phyloP scores from a whole-genome alignment of 78 protist species.

The Planoprotostelium fungivorum region DNA sequence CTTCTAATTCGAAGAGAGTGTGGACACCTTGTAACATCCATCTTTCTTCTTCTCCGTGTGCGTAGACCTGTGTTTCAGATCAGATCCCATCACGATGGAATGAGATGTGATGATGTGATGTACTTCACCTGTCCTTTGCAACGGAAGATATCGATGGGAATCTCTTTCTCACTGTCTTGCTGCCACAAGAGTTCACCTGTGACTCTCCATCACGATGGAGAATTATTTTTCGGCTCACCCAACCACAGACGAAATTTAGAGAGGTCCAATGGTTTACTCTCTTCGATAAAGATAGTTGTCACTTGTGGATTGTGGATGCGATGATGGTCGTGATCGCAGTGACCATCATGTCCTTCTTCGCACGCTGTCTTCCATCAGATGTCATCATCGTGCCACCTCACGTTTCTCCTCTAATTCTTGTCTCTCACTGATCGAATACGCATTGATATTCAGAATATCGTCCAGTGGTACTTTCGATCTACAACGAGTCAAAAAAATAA shows the following conservation, averaged over 20 bases:
- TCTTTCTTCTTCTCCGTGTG: background rate
- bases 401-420: background rate
- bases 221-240: too few relatives aligned
- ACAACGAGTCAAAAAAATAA: too few relatives aligned
- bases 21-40: background rate
- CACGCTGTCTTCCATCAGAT: too few relatives aligned
- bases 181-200: background rate
- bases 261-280: background rate
- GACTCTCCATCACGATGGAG: too few relatives aligned
- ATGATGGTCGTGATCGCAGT: background rate
- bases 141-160: background rate
- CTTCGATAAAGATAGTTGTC: background rate
- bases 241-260: background rate
- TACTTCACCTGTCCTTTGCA: background rate
- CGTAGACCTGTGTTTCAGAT: background rate
- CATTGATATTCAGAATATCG: slow-evolving; percentile 21
- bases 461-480: slow-evolving; percentile 20
- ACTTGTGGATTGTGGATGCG: background rate
- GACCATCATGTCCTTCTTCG: background rate
- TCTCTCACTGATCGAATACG: background rate
- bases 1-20: background rate
- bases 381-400: too few relatives aligned
- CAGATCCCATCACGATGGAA: too few relatives aligned
- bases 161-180: background rate
- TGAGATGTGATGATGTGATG: too few relatives aligned